Base-by-base conservation (phyloP, 2,329 filamentous ascomycete species). In the Xylariaceae sp. region DNA sequence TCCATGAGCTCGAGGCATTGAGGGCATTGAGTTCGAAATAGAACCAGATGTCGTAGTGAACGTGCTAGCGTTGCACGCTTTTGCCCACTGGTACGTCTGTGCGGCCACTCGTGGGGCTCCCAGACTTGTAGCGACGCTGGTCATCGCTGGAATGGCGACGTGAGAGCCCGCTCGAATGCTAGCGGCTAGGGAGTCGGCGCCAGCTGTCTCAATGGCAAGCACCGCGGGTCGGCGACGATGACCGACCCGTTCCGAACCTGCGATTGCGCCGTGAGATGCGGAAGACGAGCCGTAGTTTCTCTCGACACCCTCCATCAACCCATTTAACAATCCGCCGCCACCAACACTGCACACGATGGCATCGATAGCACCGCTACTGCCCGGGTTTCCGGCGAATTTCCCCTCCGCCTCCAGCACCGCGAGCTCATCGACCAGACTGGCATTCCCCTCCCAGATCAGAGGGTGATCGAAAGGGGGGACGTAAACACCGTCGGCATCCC, bases 321-420 rank as follows among this genome's bases (percentile, higher is more conserved):
- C 90, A 64, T 86, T 88, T 50, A 95, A 78, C 27, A 95, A 72
- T 0, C 90, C 89, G 12, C 90, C 90, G 7, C 90, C 90, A 5
- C 90, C 90, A 39, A 91, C 88, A 55, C 79, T 86, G 71, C 88
- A 92, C 44, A 94, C 79, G 9, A 95, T 76, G 2, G 79, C 87
- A 64, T 91, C 85, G 2, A 88, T 78, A 5, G 45, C 53, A 26
- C 59, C 51, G 6, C 58, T 62, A 6, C 64, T 58, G 26, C 64
- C 26, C 9, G 67, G 66, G 9, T 63, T 61, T 4, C 52, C 56
- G 4, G 47, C 48, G 7, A 75, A 73, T 1, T 71, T 70, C 2
- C 72, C 70, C 6, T 46, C 44, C 19, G 74, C 53, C 62, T 77
- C 54, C 9, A 53, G 73, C 26, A 68, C 65, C 9, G 66, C 68